A percentile compares a stretch with the other conserved stretches of the same genome.
phyloP scores from a whole-genome alignment of 331 rosid species.

The Spiraea crenata region DNA sequence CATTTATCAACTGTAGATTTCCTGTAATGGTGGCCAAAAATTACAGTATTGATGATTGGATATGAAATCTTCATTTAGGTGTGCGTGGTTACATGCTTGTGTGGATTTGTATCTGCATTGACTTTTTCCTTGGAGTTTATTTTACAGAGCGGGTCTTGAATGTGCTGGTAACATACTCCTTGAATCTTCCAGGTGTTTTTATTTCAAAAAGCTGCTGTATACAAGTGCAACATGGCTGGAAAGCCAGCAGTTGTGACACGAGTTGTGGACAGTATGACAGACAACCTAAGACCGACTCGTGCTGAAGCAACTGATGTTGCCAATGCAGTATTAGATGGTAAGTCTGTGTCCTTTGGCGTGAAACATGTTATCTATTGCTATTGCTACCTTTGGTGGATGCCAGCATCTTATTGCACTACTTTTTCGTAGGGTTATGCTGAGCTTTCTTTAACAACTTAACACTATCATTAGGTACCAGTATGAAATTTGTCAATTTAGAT shows the following conservation, averaged over 20 bases:
- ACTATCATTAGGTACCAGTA: conserved; percentile 10
- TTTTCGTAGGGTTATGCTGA: neutral
- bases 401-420: conserved; percentile 4
- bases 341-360: neutral
- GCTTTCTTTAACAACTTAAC: conserved; percentile 4
- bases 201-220: conserved; percentile 42
- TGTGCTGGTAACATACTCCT: neutral
- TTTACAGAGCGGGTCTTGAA: neutral
- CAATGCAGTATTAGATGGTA: conserved; percentile 40
- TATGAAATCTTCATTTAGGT: neutral
- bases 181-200: conserved; percentile 34
- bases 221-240: conserved; percentile 49
- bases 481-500: conserved; percentile 12
- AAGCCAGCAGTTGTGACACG: conserved; percentile 46
- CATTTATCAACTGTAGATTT: neutral
- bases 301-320: conserved; percentile 51
- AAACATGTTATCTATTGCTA: conserved; percentile 20
- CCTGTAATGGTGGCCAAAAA: neutral
- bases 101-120: neutral
- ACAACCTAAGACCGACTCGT: conserved; percentile 46
- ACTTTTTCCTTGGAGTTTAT: neutral
- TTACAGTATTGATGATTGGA: neutral
- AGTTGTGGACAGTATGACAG: conserved; percentile 47
- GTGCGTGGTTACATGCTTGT: neutral
- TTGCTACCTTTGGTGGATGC: conserved; percentile 14